A percentile compares a stretch with the other conserved stretches of the same genome.
Conservation (phyloP, 306 rosid genomes). For the Comarum palustre region DNA sequence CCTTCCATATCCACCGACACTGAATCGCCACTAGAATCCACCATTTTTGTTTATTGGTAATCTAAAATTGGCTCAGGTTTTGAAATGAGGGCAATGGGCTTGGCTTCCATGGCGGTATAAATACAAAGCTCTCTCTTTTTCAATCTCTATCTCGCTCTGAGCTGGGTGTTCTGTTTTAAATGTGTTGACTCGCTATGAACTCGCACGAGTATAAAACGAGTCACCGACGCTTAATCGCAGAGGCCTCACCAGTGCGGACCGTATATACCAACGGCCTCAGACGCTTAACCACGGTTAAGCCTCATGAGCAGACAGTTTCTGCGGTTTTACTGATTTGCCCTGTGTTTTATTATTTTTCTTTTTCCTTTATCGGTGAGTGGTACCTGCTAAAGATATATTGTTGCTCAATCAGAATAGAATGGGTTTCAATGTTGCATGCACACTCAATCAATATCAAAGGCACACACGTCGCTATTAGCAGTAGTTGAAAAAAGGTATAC, state of each 20-base stretch:
- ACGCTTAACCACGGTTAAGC: slow-evolving; percentile 62
- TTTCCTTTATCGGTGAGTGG: too few species aligned
- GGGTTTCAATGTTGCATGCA: too few species aligned
- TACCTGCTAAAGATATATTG: too few species aligned
- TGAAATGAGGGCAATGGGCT: slow-evolving; percentile 23
- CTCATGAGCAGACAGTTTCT: slow-evolving; percentile 50
- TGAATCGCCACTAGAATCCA: slow-evolving; percentile 82
- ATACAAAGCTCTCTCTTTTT: slow-evolving; percentile 21
- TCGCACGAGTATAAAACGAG: slow-evolving; percentile 67
- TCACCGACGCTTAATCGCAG: slow-evolving; percentile 81
- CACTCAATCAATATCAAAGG: background rate
- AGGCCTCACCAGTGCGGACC: slow-evolving; percentile 57
- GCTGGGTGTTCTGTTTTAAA: background rate
- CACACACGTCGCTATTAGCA: background rate
- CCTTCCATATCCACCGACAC: slow-evolving; percentile 85
- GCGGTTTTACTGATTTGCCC: slow-evolving; percentile 23
- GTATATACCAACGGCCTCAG: slow-evolving; percentile 32
- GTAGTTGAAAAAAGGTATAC: background rate
- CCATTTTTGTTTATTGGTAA: slow-evolving; percentile 27
- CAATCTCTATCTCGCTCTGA: background rate
- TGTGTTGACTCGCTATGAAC: slow-evolving; percentile 33
- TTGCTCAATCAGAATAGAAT: too few species aligned
- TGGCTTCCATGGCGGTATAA: slow-evolving; percentile 35
- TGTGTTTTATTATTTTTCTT: too few species aligned
- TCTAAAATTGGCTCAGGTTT: slow-evolving; percentile 15